phyloP scores from a whole-genome alignment of 495 filamentous ascomycete species.

The Aspergillus sclerotiicarbonarius region DNA sequence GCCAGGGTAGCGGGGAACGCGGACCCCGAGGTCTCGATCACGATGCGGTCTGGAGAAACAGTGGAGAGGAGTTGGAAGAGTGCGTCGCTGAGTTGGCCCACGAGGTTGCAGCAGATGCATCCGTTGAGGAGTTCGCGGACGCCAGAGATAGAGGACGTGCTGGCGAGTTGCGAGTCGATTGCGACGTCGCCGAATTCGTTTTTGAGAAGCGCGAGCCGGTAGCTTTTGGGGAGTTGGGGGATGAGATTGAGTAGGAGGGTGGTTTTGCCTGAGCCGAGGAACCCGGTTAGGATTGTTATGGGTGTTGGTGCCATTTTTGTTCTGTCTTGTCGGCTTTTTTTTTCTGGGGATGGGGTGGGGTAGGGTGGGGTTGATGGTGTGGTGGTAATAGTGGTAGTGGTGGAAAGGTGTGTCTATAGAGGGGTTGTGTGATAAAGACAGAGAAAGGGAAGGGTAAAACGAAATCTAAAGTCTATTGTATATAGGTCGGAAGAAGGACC shows the following conservation, averaged over 20 bases:
- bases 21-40: slow-evolving; percentile 86
- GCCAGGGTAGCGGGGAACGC: slow-evolving; percentile 88
- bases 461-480: background rate
- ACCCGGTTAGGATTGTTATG: slow-evolving; percentile 92
- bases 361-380: background rate
- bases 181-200: slow-evolving; percentile 97
- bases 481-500: background rate
- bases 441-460: too few species aligned
- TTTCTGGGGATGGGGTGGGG: background rate
- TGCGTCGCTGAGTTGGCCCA: slow-evolving; percentile 81
- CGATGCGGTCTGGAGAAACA: slow-evolving; percentile 72
- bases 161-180: slow-evolving; percentile 85
- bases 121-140: slow-evolving; percentile 91
- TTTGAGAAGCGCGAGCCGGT: slow-evolving; percentile 91
- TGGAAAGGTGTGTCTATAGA: too few species aligned
- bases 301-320: slow-evolving; percentile 65
- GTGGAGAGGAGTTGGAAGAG: slow-evolving; percentile 64
- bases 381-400: background rate
- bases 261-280: slow-evolving; percentile 91
- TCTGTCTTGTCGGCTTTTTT: background rate
- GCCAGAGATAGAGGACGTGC: slow-evolving; percentile 76
- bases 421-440: too few species aligned
- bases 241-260: slow-evolving; percentile 87
- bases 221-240: slow-evolving; percentile 73
- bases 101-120: slow-evolving; percentile 98